Base-by-base conservation (phyloP, 768 basidiomycete species). In the Boletus edulis region DNA sequence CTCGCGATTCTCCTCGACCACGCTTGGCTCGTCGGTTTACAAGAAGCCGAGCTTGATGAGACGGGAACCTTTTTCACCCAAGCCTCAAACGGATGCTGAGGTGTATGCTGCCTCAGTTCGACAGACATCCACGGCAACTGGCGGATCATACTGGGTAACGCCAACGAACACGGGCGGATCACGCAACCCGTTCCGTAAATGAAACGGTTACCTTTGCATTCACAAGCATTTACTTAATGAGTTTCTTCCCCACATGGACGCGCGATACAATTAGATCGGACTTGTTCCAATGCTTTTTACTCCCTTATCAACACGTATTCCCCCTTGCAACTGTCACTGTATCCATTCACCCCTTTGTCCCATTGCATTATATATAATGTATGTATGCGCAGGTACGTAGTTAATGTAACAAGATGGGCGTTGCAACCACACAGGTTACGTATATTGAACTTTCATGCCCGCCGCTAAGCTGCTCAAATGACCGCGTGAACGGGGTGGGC, bases 51-150 rank as follows among this genome's bases (percentile, higher is more conserved):
- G 49, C 64, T 58, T 59, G 54, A 66, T 37, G 46, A 71, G 57
- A 60, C 62, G 65, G 29, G 63, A 67, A 37, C 57, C 64, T 1
- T 64, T 64, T 22, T 56, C 67, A 7, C 59, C 65, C 17, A 70
- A 67, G 49, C 65, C 65, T 46, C 67, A 60, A 13, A 84, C 86
- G 27, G 83, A 83, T 29, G 88, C 87, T 24, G 80, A 86, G 73
- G 72, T 67, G 50, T 87, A 87, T 56, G 81, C 81, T 37, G 73
- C 74, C 56, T 74, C 80, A 42, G 72, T 83, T 20, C 71, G 77
- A 58, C 72, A 70, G 55, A 63, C 67, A 27, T 60, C 70, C 12
- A 66, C 67, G 43, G 54, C 56, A 14, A 34, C 39, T 38, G 73
- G 72, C 54, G 77, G 74, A 35, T 66, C 75, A 52, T 72, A 75